These are phyloP conservation scores for Stagonosporopsis rhizophila DNA, from an alignment of 2,329 filamentous ascomycete genomes.

Conservation along the genomic window DNA sequence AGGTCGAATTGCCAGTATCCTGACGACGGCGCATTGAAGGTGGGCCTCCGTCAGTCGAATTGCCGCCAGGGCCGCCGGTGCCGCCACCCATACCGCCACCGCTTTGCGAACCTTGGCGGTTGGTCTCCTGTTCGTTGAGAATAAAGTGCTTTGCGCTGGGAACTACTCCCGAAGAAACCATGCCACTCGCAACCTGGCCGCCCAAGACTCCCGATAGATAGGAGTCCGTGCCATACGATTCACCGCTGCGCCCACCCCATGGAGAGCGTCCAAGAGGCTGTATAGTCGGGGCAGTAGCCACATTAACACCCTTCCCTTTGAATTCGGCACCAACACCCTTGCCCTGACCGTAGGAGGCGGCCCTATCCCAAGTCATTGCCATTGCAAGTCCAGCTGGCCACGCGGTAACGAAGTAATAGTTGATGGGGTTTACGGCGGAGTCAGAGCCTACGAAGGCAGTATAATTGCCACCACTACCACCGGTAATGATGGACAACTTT, in stretches of 20 bases:
- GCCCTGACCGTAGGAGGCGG: conserved; percentile 20
- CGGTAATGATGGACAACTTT: conserved; percentile 47
- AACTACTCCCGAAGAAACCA: conserved; percentile 44
- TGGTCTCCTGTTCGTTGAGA: conserved; percentile 18
- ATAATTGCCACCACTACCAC: conserved; percentile 22
- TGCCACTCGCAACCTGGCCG: conserved; percentile 18
- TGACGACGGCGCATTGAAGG: conserved; percentile 12
- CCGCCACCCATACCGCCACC: conserved; percentile 10
- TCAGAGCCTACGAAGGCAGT: conserved; percentile 15
- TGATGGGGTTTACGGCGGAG: conserved; percentile 17
- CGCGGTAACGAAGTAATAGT: conserved; percentile 32
- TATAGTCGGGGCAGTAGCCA: conserved; percentile 33
- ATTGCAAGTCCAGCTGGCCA: conserved; percentile 34
- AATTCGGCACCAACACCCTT: conserved; percentile 25
- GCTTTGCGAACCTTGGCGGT: conserved; percentile 7
- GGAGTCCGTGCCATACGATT: conserved; percentile 32
- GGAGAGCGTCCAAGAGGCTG: conserved; percentile 35
- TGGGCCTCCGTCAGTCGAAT: conserved; percentile 2
- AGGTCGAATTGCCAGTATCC: conserved; percentile 61
- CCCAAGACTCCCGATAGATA: conserved; percentile 24
- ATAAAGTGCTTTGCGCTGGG: conserved; percentile 57
- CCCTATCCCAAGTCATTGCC: conserved; percentile 35
- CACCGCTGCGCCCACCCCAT: conserved; percentile 30
- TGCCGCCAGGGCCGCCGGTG: background rate
- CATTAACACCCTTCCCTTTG: conserved; percentile 34